A percentile compares a stretch with the other conserved stretches of the same genome.
Evolutionary conservation across 2,329 filamentous ascomycete species (phyloP).

Genomic region (Lasiodiplodia sp.): DNA sequence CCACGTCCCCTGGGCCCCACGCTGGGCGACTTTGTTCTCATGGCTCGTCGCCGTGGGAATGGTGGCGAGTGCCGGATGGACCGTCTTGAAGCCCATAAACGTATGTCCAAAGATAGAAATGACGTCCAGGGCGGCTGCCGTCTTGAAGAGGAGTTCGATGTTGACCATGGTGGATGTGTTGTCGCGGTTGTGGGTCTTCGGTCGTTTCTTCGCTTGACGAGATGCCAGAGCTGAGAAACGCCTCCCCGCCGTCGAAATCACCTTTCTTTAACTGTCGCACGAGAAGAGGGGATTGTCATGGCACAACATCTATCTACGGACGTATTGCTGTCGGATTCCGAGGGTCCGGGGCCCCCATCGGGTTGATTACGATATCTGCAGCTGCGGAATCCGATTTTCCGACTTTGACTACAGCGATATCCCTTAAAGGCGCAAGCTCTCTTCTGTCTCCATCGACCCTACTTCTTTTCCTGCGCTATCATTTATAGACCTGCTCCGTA

Average conservation of each 20-base stretch:
- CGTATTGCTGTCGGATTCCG: too few relatives aligned
- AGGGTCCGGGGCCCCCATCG: too few relatives aligned
- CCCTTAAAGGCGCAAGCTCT: background rate
- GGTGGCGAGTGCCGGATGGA: slow-evolving; percentile 11
- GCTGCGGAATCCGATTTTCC: background rate
- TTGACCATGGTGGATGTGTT: background rate
- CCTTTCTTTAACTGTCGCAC: background rate
- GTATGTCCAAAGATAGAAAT: slow-evolving; percentile 9
- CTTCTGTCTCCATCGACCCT: background rate
- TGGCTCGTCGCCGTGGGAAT: background rate
- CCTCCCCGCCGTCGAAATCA: background rate
- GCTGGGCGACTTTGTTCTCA: slow-evolving; percentile 18
- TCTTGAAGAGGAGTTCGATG: slow-evolving; percentile 16
- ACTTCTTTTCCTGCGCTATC: too few relatives aligned
- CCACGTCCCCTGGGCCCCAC: slow-evolving; percentile 2
- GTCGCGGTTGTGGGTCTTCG: background rate
- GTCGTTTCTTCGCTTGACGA: background rate
- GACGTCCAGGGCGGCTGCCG: slow-evolving; percentile 14
- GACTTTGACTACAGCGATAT: background rate
- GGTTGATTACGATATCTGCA: background rate
- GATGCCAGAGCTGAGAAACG: background rate
- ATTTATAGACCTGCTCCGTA: too few relatives aligned
- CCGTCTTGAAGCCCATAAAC: slow-evolving; percentile 14
- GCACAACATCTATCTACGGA: background rate
- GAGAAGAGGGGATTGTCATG: background rate